Evolutionary conservation across 306 rosid species (phyloP), one percentile per base, ranked within the genome.

Genomic region (Abrus precatorius): DNA sequence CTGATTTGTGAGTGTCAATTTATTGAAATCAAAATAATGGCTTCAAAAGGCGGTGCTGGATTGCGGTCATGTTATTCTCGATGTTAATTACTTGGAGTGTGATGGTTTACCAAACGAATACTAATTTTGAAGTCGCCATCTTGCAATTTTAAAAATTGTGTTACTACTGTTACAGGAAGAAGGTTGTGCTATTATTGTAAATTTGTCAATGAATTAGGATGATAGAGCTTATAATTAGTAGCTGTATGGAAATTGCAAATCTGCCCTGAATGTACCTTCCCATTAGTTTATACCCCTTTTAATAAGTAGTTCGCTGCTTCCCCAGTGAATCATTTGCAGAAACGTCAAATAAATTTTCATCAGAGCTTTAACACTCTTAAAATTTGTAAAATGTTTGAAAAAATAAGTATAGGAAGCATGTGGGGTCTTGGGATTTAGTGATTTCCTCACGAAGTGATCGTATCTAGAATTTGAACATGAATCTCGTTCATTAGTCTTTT

Each of bases 211-310:
- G 70, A 71, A 12, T 60, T 60, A 47, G 45, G 12, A 61, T 36
- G 47, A 28, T 68, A 49, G 41, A 43, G 30, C 11, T 14, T 44
- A 27, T 59, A 48, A 9, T 4, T 14, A 7, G 4, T 61, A 33
- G 11, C 14, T 4, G 56, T 60, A 28, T 11, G 54, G 54, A 80
- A 74, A 48, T 60, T 72, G 14, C 43, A 59, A 45, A 13, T 67
- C 43, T 77, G 67, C 55, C 20, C 32, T 28, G 11, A 27, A 34
- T 7, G 12, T 69, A 68, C 32, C 40, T 43, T 41, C 9, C 38
- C 49, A 56, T 69, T 20, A 41, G 54, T 12, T 13, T 33, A 10
- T 4, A 0, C 36, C n/a, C 9, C 8, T 11, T 1, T 61, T 6
- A 33, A 33, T 8, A 1, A 30, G 36, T 27, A 27, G 4, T 68